Conservation (phyloP, 2,329 filamentous ascomycete genomes). For the Colletotrichum somersetense region DNA sequence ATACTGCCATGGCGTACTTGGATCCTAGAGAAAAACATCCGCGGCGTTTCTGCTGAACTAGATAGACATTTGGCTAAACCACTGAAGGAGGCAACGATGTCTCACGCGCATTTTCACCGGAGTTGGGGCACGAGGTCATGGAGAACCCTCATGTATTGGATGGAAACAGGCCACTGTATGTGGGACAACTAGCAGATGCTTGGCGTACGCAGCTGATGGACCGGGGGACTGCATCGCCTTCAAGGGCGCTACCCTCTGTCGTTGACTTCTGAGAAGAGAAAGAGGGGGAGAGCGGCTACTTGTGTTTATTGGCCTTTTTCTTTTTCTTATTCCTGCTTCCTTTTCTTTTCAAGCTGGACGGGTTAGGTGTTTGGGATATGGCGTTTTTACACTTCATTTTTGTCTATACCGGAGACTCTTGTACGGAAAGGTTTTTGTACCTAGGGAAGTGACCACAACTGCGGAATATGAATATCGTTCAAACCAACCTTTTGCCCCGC, state of each 20-base stretch:
- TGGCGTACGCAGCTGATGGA: not conserved
- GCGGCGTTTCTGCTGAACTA: conserved; percentile 16
- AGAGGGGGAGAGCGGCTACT: not conserved
- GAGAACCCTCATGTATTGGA: not conserved
- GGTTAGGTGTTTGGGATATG: not conserved
- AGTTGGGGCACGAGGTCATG: conserved; percentile 37
- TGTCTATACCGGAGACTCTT: not conserved
- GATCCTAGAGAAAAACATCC: conserved; percentile 12
- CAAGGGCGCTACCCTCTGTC: not conserved
- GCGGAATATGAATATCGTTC: not conserved
- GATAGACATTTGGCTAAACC: conserved; percentile 9
- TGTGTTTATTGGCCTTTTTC: not conserved
- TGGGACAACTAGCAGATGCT: conserved; percentile 3
- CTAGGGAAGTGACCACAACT: not conserved
- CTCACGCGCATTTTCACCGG: conserved; percentile 29
- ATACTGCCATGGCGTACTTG: conserved; percentile 16
- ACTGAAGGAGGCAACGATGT: not conserved
- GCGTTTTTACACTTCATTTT: not conserved
- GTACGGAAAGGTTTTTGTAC: conserved; percentile 10
- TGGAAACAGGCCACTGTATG: conserved; percentile 2
- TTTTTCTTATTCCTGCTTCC: too few relatives aligned
- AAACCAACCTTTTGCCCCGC: not conserved
- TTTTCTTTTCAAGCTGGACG: not conserved
- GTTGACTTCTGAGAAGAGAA: not conserved
- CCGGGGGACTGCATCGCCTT: not conserved